Base-by-base conservation (phyloP, 257 asterid species). In the Plectranthus barbatus region DNA sequence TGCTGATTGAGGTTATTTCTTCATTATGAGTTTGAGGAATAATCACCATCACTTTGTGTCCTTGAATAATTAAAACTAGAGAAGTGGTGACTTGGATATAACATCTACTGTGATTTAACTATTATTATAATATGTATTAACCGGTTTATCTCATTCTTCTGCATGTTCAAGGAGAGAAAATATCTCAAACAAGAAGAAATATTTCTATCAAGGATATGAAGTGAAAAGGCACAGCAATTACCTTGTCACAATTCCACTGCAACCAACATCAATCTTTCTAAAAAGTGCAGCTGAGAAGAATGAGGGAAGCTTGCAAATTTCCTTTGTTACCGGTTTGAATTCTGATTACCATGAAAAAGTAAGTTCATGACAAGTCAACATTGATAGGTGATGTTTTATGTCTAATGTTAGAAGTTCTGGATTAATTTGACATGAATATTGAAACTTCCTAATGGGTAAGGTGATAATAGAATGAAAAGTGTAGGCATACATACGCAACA, bases 241-340 rank as follows among this genome's bases (percentile, higher is more conserved):
- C 99, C 97, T 85, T 76, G 97, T 89, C 67, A 93, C 84, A 47
- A 78, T 63, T 53, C 99, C 97, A 34, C 80, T 77, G 72, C 81
- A 19, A 64, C 73, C 80, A 56, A 70, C 77, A 58, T 93, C 97
- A 23, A 87, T 93, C 79, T 85, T 93, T 75, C 76, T 82, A 79
- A 93, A 93, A 55, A 93, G 91, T 42, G 82, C 87, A 41, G 86
- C 39, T 20, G 99, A 93, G 83, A 93, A 86, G 85, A 93, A 93
- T 55, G 99, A 87, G 13, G 99, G 99, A 24, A 93, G 95, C 91
- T 93, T 93, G 90, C 97, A 93, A 18, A 93, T 83, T 76, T 93
- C 99, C 76, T 90, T 89, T 0, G 96, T 93, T 68, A 93, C 86
- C 12, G 86, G 96, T 75, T 93, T 93, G 70, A 93, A 87, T 79